Base-by-base conservation (phyloP, 2,329 filamentous ascomycete genomes). In the Botrytis porri region DNA sequence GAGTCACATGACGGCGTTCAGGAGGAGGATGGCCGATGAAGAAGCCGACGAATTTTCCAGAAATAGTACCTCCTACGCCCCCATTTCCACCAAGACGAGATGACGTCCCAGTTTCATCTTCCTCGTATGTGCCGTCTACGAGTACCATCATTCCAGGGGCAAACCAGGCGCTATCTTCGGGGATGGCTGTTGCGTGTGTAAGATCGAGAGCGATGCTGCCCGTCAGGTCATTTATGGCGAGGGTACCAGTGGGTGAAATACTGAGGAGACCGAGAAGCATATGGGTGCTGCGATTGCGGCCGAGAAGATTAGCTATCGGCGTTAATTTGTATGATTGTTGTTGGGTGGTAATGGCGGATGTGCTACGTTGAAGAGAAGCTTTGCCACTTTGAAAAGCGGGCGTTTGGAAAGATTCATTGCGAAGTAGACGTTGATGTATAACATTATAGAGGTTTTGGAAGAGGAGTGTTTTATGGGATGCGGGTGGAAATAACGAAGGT, bases 81-180 rank as follows among this genome's bases (percentile, higher is more conserved):
- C 89, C 92, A 76, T 89, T 92, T 8, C 92, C 91, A 69, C 93
- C 92, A 7, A 97, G 85, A 0, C 89, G 90, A 32, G 90, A 90
- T 25, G 91, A 90, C 2, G 86, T 84, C 32, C 89, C 90, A 75
- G 90, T 88, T 75, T 94, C 93, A 78, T 97, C 94, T 81, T 98
- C 96, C 81, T 97, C 94, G 80, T 99, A 99, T n/a, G 95, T 90
- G 10, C 96, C 96, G 79, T 99, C 96, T 0, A 98, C 89, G 0
- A 99, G 87, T 5, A 98, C 93, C 65, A 99, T 93, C 94, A 98
- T 98, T 4, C 97, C 97, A 0, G 96, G 95, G 8, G 92, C 90
- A 80, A 98, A 98, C 92, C 94, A 99, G 6, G 93, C 92, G 37
- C 93, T 94, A 79, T 95, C 91, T 74, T 94, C 90, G 0, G 95